Conservation (phyloP, 129 eudicot genomes). For the Flaveria robusta region DNA sequence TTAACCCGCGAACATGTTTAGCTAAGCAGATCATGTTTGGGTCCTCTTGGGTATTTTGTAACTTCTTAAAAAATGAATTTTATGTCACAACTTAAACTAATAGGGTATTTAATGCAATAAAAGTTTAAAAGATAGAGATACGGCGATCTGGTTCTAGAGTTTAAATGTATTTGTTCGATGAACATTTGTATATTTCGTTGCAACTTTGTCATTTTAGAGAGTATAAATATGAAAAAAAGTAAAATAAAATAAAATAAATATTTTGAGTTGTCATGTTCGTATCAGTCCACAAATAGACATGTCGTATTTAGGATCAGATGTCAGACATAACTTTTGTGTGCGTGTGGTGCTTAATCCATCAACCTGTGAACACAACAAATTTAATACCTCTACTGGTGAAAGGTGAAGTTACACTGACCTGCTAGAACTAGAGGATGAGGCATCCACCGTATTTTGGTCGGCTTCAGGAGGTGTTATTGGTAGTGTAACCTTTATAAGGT, state of each 20-base stretch:
- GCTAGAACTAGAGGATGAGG: constrained; percentile 1
- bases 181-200: not conserved
- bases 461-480: constrained; percentile 1
- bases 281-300: not conserved
- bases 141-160: not conserved
- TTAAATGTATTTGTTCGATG: not conserved
- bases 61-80: not conserved
- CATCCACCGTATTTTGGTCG: not conserved
- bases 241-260: not conserved
- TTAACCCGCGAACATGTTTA: not conserved
- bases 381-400: not conserved
- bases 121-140: not conserved
- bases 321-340: not conserved
- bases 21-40: not conserved
- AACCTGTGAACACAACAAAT: not conserved
- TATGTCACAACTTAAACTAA: not conserved
- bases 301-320: not conserved
- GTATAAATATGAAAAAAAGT: not conserved
- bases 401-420: constrained; percentile 10
- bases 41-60: not conserved
- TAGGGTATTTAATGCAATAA: not conserved
- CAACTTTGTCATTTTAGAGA: not conserved
- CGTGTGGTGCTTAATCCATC: not conserved
- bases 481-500: constrained; percentile 23
- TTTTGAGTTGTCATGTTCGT: not conserved